These are phyloP conservation scores for Vaccinium vitisidaea DNA, from an alignment of 148 eudicot species.

Conservation along the genomic window DNA sequence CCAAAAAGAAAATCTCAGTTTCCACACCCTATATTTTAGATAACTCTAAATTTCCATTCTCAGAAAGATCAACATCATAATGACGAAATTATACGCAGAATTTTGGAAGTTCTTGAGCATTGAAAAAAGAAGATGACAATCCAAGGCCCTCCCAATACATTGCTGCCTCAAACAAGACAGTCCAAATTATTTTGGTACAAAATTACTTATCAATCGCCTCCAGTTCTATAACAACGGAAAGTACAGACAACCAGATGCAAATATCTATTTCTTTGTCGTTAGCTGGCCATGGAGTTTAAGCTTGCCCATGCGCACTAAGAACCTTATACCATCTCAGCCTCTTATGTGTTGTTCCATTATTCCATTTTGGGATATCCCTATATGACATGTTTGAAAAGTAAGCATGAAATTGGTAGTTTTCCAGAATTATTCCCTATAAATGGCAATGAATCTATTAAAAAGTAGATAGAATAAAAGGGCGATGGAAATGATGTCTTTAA, in stretches of 20 bases:
- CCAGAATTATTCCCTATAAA: background rate
- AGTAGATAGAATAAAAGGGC: background rate
- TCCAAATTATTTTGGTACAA: background rate
- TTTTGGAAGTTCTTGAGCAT: background rate
- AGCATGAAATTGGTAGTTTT: background rate
- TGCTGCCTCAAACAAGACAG: background rate
- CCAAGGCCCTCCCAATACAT: background rate
- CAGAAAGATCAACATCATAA: background rate
- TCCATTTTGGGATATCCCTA: constrained; percentile 3
- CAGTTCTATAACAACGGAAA: background rate
- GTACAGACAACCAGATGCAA: background rate
- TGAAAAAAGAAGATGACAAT: background rate
- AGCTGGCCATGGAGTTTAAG: background rate
- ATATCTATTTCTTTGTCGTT: background rate
- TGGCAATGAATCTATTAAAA: background rate
- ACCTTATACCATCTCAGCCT: background rate
- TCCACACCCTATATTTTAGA: background rate
- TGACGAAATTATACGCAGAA: background rate
- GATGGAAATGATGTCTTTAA: background rate
- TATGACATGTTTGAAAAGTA: background rate
- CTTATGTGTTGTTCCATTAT: background rate
- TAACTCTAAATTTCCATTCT: background rate
- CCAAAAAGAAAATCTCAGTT: background rate
- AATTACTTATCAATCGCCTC: background rate
- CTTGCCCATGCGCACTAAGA: background rate